These are phyloP conservation scores for Meyerozyma smithsonii DNA, from an alignment of 1,139 yeast genomes.

Conservation along the genomic window DNA sequence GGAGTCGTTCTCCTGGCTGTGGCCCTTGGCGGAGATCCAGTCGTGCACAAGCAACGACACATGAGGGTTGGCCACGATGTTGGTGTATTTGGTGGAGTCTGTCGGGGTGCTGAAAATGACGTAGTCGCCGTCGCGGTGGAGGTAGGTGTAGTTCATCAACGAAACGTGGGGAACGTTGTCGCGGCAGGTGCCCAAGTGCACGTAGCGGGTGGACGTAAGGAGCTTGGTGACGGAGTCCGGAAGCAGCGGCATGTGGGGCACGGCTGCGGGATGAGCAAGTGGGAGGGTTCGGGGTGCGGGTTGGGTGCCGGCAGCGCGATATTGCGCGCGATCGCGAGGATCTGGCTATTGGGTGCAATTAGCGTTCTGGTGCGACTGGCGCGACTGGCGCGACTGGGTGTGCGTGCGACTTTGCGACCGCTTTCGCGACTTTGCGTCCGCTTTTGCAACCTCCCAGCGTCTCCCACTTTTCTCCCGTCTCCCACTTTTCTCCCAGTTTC, in stretches of 20 bases:
- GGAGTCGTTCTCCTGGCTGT: constrained; percentile 7
- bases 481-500: not conserved
- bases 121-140: constrained; percentile 36
- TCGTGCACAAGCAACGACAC: constrained; percentile 84
- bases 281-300: not conserved
- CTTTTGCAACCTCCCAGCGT: too few species aligned
- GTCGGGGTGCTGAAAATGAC: constrained; percentile 68
- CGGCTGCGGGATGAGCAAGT: not conserved
- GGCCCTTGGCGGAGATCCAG: constrained; percentile 61
- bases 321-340: too few species aligned
- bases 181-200: constrained; percentile 77
- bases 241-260: constrained; percentile 1
- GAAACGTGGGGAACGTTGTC: constrained; percentile 75
- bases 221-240: constrained; percentile 55
- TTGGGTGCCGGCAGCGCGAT: too few species aligned
- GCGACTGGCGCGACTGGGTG: too few species aligned
- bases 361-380: too few species aligned
- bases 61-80: constrained; percentile 61
- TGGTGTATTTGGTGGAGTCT: constrained; percentile 65
- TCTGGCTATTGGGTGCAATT: too few species aligned
- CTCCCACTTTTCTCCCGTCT: not conserved
- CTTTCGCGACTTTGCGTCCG: too few species aligned
- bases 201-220: constrained; percentile 56
- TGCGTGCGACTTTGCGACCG: too few species aligned
- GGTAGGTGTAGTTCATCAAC: constrained; percentile 81